phyloP scores from a whole-genome alignment of 768 basidiomycete species.

The Boletales sp. region DNA sequence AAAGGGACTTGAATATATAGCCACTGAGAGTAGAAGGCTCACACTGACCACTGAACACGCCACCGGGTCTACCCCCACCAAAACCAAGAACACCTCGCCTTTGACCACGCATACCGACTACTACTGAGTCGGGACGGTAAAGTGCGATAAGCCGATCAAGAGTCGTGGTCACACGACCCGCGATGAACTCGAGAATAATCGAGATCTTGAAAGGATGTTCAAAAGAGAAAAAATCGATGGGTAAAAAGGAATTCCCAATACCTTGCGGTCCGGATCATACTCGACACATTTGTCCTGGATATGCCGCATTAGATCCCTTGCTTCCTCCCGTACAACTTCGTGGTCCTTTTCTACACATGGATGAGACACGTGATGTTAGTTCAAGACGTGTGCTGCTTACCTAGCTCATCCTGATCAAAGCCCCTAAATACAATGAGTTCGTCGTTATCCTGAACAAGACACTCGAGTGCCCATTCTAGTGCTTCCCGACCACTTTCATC shows the following conservation, averaged over 20 bases:
- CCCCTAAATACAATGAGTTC: conserved; percentile 92
- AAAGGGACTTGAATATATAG: conserved; percentile 12
- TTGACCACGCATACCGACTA: conserved; percentile 87
- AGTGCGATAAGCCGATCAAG: conserved; percentile 91
- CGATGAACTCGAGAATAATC: conserved; percentile 90
- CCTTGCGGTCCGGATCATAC: conserved; percentile 74
- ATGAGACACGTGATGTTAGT: background rate
- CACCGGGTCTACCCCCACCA: conserved; percentile 26
- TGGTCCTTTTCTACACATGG: conserved; percentile 63
- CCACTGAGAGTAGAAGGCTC: background rate
- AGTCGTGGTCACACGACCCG: conserved; percentile 84
- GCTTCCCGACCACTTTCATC: conserved; percentile 90
- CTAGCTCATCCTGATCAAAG: conserved; percentile 80
- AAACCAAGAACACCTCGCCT: conserved; percentile 47
- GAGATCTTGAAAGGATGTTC: conserved; percentile 53
- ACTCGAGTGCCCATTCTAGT: conserved; percentile 88
- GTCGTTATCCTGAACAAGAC: conserved; percentile 83
- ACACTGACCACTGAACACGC: conserved; percentile 24
- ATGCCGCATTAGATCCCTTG: conserved; percentile 70
- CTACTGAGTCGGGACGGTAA: conserved; percentile 87
- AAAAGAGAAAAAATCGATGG: background rate
- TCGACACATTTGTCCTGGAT: conserved; percentile 82
- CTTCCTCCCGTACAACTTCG: conserved; percentile 77
- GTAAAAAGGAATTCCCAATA: conserved; percentile 20
- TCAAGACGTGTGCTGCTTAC: conserved; percentile 36